These are phyloP conservation scores for Fraxinus latifolia DNA, from an alignment of 305 asterid genomes.

Conservation along the genomic window DNA sequence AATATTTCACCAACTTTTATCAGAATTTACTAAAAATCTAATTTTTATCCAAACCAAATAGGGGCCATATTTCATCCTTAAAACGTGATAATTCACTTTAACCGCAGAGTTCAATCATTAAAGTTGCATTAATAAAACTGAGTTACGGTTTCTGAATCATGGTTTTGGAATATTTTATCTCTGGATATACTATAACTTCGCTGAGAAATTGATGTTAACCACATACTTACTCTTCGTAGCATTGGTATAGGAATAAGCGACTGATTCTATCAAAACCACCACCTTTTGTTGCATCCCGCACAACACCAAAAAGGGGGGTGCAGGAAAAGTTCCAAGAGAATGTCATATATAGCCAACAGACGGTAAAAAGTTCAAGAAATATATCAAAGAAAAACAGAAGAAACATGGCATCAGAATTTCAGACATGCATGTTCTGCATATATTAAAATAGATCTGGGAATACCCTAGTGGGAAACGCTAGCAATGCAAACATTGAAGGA, in stretches of 20 bases:
- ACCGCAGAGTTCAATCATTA: not conserved
- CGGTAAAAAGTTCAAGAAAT: conserved; percentile 4
- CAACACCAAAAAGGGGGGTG: not conserved
- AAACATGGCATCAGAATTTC: conserved; percentile 14
- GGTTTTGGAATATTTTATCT: not conserved
- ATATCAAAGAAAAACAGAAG: not conserved
- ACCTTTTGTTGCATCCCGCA: not conserved
- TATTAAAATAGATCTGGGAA: not conserved
- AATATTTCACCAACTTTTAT: not conserved
- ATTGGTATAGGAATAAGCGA: not conserved
- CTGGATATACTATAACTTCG: not conserved
- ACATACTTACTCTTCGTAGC: not conserved
- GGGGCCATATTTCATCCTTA: not conserved
- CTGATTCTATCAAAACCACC: not conserved
- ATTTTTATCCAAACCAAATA: not conserved
- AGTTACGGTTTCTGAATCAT: not conserved
- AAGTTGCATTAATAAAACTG: not conserved
- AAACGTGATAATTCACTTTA: not conserved
- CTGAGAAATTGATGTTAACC: not conserved
- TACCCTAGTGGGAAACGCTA: not conserved
- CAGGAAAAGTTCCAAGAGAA: conserved; percentile 13
- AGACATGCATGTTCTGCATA: not conserved
- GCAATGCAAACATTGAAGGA: conserved; percentile 18
- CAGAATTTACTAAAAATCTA: not conserved
- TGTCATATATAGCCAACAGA: conserved; percentile 11